Conservation (phyloP, 805 yeast species). For the Pichia californica region DNA sequence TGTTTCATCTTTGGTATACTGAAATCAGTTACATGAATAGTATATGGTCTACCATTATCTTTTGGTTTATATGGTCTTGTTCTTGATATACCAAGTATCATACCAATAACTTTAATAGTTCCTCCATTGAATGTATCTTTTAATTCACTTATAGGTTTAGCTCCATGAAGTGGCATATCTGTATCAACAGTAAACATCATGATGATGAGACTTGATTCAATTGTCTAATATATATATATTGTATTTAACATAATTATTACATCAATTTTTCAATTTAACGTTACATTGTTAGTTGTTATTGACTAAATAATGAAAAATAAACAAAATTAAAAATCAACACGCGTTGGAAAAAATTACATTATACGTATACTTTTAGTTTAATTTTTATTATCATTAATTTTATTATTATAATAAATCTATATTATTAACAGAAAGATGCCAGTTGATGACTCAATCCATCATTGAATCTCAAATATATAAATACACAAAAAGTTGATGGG, state of each 20-base stretch:
- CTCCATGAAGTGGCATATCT: no score
- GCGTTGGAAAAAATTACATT: no score
- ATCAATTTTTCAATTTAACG: no score
- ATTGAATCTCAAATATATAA: slow-evolving; percentile 12
- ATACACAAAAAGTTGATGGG: slow-evolving; percentile 8
- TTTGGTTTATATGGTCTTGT: not conserved
- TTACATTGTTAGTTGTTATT: no score
- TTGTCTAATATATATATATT: no score
- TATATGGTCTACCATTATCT: slow-evolving; percentile 12
- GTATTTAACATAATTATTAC: no score
- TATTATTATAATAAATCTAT: not conserved
- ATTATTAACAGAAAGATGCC: slow-evolving; percentile 17
- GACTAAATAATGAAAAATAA: no score
- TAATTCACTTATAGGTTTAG: no score
- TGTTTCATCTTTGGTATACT: slow-evolving; percentile 3
- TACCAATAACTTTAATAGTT: slow-evolving; percentile 13
- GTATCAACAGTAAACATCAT: not conserved
- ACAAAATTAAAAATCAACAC: no score
- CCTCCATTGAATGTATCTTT: no score
- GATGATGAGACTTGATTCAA: no score
- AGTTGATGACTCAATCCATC: slow-evolving; percentile 20
- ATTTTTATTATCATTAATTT: not conserved
- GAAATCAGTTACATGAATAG: slow-evolving; percentile 22
- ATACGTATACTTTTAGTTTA: not conserved
- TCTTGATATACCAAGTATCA: slow-evolving; percentile 20